Evolutionary conservation across 1,284 basidiomycete species (phyloP).

Genomic region (Mixia osmundae): DNA sequence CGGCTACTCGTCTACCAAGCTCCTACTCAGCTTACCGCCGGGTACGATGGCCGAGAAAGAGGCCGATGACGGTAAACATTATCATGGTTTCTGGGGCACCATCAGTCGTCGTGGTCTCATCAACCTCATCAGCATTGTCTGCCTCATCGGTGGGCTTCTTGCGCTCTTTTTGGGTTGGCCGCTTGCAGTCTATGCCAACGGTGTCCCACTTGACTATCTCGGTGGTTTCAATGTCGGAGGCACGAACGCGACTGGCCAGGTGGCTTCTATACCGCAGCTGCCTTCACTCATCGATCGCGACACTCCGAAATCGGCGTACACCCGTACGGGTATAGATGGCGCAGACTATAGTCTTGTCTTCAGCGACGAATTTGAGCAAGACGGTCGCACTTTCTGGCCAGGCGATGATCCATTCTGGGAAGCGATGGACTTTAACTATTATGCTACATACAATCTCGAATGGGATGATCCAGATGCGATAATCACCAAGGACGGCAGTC

Average conservation of each 20-base stretch:
- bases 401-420: conserved; percentile 26
- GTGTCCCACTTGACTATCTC: conserved; percentile 1
- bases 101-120: conserved; percentile 8
- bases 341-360: conserved; percentile 32
- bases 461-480: conserved; percentile 37
- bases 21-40: neutral
- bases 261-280: conserved; percentile 13
- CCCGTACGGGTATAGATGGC: conserved; percentile 17
- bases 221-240: conserved; percentile 12
- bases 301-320: conserved; percentile 17
- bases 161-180: conserved; percentile 16
- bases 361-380: conserved; percentile 68
- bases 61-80: neutral
- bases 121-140: conserved; percentile 12
- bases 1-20: neutral
- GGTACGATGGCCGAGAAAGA: neutral
- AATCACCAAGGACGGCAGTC: conserved; percentile 34
- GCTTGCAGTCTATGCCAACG: conserved; percentile 6
- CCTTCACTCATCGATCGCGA: conserved; percentile 21
- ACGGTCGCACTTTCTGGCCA: conserved; percentile 54
- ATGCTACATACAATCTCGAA: conserved; percentile 18
- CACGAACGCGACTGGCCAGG: conserved; percentile 16
- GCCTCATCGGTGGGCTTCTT: conserved; percentile 17
- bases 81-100: neutral
- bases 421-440: no score